Evolutionary conservation across 257 asterid species (phyloP).

Genomic region (Ilex aquifolium): DNA sequence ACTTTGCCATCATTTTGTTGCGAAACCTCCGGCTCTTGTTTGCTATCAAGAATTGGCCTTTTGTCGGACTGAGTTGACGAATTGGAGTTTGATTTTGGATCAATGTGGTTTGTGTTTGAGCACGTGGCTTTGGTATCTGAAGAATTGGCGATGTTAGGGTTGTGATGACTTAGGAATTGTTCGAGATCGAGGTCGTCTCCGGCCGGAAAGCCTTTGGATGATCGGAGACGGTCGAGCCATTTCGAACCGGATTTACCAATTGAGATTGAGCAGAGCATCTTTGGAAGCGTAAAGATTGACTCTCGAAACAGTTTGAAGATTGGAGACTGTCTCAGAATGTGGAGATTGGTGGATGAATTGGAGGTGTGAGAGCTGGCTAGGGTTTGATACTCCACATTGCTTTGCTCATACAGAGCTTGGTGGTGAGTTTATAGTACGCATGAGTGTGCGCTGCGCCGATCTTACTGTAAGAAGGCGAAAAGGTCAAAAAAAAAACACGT

Average conservation of each 20-base stretch:
- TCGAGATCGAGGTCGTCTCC: slow-evolving; percentile 46
- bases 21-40: slow-evolving; percentile 4
- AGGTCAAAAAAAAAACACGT: too few relatives aligned
- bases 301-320: background rate
- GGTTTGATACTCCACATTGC: too few relatives aligned
- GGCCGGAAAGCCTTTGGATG: slow-evolving; percentile 64
- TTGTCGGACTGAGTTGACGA: slow-evolving; percentile 9
- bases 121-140: background rate
- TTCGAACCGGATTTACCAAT: slow-evolving; percentile 49
- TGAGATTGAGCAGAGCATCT: slow-evolving; percentile 48
- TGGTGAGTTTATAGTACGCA: too few relatives aligned
- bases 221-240: slow-evolving; percentile 84
- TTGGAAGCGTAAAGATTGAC: slow-evolving; percentile 4
- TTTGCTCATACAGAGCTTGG: too few relatives aligned
- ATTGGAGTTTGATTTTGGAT: slow-evolving; percentile 5
- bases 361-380: background rate
- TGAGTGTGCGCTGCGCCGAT: too few relatives aligned
- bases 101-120: background rate
- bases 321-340: background rate
- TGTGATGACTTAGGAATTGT: slow-evolving; percentile 32
- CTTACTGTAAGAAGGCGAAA: too few relatives aligned
- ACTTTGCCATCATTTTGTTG: slow-evolving; percentile 20
- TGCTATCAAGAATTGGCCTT: slow-evolving; percentile 4
- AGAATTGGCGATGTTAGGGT: slow-evolving; percentile 25
- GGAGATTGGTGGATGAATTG: background rate